phyloP scores from a whole-genome alignment of 345 rosid genomes.

The Pelargonium nanum region DNA sequence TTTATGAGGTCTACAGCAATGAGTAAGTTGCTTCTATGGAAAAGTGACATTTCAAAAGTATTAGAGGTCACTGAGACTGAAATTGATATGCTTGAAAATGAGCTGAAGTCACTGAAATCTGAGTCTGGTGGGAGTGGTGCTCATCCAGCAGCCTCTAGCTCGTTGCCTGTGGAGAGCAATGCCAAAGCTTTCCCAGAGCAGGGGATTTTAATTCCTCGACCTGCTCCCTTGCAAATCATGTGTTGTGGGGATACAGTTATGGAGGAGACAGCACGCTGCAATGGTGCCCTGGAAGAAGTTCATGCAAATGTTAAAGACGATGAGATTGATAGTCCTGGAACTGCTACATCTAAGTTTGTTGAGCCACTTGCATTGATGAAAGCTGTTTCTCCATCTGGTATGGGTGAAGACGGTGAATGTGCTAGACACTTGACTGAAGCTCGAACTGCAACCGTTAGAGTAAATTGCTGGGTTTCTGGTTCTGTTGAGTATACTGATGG shows the following conservation, averaged over 20 bases:
- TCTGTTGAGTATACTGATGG: slow-evolving; percentile 13
- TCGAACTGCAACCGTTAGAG: slow-evolving; percentile 12
- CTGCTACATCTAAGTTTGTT: slow-evolving; percentile 51
- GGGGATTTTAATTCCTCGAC: slow-evolving; percentile 18
- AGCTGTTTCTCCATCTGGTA: slow-evolving; percentile 17
- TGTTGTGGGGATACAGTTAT: slow-evolving; percentile 25
- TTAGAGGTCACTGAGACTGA: slow-evolving; percentile 73
- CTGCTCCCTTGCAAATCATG: slow-evolving; percentile 37
- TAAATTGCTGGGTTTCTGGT: slow-evolving; percentile 11
- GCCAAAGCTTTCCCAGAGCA: slow-evolving; percentile 23
- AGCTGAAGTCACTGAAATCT: slow-evolving; percentile 42
- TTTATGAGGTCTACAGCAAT: slow-evolving; percentile 41
- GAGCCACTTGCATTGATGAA: slow-evolving; percentile 24
- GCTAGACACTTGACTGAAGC: slow-evolving; percentile 18
- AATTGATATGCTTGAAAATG: slow-evolving; percentile 82
- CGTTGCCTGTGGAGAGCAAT: slow-evolving; percentile 18
- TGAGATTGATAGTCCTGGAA: slow-evolving; percentile 57
- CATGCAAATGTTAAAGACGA: slow-evolving; percentile 31
- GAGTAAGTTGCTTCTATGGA: slow-evolving; percentile 60
- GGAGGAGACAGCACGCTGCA: slow-evolving; percentile 23
- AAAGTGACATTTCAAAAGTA: slow-evolving; percentile 51
- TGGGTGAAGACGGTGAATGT: slow-evolving; percentile 17
- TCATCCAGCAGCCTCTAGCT: slow-evolving; percentile 24
- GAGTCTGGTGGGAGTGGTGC: slow-evolving; percentile 24
- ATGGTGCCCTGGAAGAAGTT: slow-evolving; percentile 28